Evolutionary conservation across 805 yeast genomes (phyloP).

Genomic region (Ascoidea rubescens): DNA sequence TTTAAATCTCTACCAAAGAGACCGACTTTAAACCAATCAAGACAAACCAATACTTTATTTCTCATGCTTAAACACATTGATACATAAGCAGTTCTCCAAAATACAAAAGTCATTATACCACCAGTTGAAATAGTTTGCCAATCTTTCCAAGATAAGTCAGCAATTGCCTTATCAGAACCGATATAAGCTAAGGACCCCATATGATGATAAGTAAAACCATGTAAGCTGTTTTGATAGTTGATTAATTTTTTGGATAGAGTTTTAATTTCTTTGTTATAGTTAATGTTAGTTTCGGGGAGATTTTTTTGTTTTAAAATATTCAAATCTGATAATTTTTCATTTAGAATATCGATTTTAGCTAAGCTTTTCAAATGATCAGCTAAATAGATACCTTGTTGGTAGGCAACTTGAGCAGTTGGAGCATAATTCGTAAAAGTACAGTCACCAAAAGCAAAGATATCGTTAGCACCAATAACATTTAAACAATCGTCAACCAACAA

Average conservation of each 20-base stretch:
- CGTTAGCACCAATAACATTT: slow-evolving; percentile 70
- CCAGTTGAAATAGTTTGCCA: slow-evolving; percentile 73
- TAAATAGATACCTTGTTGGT: slow-evolving; percentile 81
- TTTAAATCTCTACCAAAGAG: slow-evolving; percentile 77
- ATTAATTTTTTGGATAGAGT: slow-evolving; percentile 27
- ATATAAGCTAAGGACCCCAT: slow-evolving; percentile 91
- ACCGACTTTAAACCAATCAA: slow-evolving; percentile 83
- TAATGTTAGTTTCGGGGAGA: slow-evolving; percentile 9
- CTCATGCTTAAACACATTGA: slow-evolving; percentile 84
- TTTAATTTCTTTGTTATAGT: slow-evolving; percentile 28
- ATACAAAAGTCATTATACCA: slow-evolving; percentile 76
- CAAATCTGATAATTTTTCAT: slow-evolving; percentile 23
- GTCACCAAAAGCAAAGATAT: slow-evolving; percentile 83
- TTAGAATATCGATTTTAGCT: slow-evolving; percentile 44
- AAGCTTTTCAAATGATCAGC: slow-evolving; percentile 57
- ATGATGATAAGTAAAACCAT: slow-evolving; percentile 69
- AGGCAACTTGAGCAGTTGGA: slow-evolving; percentile 96
- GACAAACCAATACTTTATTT: slow-evolving; percentile 72
- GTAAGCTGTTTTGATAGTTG: slow-evolving; percentile 19
- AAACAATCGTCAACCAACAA: slow-evolving; percentile 72
- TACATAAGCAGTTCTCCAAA: slow-evolving; percentile 92
- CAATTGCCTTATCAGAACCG: slow-evolving; percentile 88
- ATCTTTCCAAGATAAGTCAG: slow-evolving; percentile 71
- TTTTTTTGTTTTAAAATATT: slow-evolving; percentile 24
- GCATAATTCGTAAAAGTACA: slow-evolving; percentile 81